A percentile compares a stretch with the other conserved stretches of the same genome.
Evolutionary conservation across 441 rosid genomes (phyloP).

Genomic region (Cnidoscolus chayamansa): DNA sequence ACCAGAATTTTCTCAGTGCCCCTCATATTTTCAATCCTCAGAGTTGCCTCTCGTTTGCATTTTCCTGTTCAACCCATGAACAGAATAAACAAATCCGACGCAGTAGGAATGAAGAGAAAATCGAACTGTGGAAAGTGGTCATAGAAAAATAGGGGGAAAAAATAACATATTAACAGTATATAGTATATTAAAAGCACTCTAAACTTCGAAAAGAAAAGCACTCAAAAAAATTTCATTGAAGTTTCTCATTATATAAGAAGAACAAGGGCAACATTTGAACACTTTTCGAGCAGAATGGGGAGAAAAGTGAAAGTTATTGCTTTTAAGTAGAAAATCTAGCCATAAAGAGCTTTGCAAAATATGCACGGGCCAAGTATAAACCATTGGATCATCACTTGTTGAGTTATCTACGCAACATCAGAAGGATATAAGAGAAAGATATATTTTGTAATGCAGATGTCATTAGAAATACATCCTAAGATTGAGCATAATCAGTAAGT

Average conservation of each 20-base stretch:
- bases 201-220: too few species aligned
- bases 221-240: background rate
- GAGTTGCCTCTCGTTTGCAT: too few species aligned
- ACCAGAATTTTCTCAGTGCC: too few species aligned
- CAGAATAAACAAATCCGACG: background rate
- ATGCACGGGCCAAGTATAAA: conserved; percentile 1
- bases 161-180: too few species aligned
- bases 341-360: background rate
- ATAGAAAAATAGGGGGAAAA: too few species aligned
- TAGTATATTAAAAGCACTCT: too few species aligned
- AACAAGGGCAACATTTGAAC: background rate
- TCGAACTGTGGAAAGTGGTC: too few species aligned
- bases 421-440: too few species aligned
- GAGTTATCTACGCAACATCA: too few species aligned
- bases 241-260: background rate
- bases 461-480: conserved; percentile 2
- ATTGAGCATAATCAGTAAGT: conserved; percentile 48
- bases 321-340: background rate
- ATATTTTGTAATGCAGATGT: background rate
- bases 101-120: background rate
- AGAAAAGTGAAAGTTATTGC: background rate
- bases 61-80: too few species aligned
- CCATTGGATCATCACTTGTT: background rate
- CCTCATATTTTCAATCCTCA: too few species aligned
- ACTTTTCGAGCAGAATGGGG: background rate